Percentiles rank a stretch among this genome's conserved stretches.
Evolutionary conservation across 1,284 basidiomycete species (phyloP).

Genomic region (Ustilago cynodontis): DNA sequence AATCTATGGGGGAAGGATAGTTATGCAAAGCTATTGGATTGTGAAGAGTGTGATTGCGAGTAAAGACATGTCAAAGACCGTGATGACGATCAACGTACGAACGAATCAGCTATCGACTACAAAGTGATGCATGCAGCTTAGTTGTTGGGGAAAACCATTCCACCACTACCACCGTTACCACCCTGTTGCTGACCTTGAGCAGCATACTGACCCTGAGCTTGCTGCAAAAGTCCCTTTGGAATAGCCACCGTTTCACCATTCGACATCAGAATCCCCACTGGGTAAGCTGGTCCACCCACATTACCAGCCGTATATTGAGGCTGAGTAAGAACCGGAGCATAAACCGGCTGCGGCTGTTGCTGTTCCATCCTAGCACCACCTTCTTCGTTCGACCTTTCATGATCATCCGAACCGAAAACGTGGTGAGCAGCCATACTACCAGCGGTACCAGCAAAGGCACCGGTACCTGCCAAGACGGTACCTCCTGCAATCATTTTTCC

Average conservation of each 20-base stretch:
- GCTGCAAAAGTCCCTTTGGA: not conserved
- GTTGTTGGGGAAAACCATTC: not conserved
- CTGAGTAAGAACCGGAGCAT: not conserved
- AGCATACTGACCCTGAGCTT: not conserved
- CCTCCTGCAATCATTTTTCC: constrained; percentile 4
- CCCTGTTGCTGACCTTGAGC: not conserved
- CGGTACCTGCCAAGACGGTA: constrained; percentile 18
- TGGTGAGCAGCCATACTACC: constrained; percentile 20
- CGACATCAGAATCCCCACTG: not conserved
- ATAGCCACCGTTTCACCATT: not conserved
- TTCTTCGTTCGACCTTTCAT: not conserved
- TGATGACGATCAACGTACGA: not conserved
- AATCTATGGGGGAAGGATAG: no score
- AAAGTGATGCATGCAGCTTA: not conserved
- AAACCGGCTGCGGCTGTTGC: not conserved
- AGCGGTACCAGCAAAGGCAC: constrained; percentile 23
- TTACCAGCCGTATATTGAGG: not conserved
- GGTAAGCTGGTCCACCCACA: not conserved
- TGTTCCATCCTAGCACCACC: not conserved
- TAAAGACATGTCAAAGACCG: not conserved
- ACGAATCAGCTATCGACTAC: not conserved
- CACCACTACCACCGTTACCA: not conserved
- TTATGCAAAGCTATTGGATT: no score
- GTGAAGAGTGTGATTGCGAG: no score
- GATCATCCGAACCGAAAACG: constrained; percentile 7